These are phyloP conservation scores for Fistulifera pelliculosa DNA, from an alignment of 108 stramenopile species.

Conservation along the genomic window DNA sequence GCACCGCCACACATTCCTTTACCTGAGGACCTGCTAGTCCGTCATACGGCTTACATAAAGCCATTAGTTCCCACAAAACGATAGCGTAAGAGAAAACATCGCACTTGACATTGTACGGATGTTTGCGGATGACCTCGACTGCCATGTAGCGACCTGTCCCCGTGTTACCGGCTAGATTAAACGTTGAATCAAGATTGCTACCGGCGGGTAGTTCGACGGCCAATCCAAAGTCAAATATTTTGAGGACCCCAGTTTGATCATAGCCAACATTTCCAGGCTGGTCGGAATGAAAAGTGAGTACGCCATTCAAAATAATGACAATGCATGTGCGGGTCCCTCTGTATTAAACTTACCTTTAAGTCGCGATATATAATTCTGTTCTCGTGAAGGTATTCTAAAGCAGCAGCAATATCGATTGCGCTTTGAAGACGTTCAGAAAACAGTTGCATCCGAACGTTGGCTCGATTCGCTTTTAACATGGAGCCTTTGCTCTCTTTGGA, in stretches of 20 bases:
- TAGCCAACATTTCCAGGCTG: conserved; percentile 82
- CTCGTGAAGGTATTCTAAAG: conserved; percentile 81
- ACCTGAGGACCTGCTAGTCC: conserved; percentile 40
- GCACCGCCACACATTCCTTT: conserved; percentile 39
- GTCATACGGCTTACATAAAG: conserved; percentile 40
- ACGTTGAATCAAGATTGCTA: conserved; percentile 29
- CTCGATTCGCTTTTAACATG: conserved; percentile 81
- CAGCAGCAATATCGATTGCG: conserved; percentile 82
- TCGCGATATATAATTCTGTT: conserved; percentile 85
- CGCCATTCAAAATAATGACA: neutral
- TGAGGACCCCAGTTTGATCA: conserved; percentile 86
- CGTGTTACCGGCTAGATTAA: conserved; percentile 44
- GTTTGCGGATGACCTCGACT: conserved; percentile 71
- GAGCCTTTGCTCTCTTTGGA: conserved; percentile 28
- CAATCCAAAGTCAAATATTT: conserved; percentile 86
- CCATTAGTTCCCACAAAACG: conserved; percentile 64
- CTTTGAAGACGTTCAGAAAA: conserved; percentile 90
- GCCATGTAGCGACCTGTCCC: conserved; percentile 93
- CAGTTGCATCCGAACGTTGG: conserved; percentile 82
- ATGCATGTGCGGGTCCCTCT: neutral
- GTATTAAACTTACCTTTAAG: conserved; percentile 37
- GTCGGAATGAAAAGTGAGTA: conserved; percentile 3
- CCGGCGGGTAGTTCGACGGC: conserved; percentile 47
- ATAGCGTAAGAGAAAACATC: conserved; percentile 83
- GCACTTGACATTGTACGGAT: conserved; percentile 85